These are phyloP conservation scores for Aaosphaeria arxii DNA, from an alignment of 2,329 filamentous ascomycete genomes.

Conservation along the genomic window DNA sequence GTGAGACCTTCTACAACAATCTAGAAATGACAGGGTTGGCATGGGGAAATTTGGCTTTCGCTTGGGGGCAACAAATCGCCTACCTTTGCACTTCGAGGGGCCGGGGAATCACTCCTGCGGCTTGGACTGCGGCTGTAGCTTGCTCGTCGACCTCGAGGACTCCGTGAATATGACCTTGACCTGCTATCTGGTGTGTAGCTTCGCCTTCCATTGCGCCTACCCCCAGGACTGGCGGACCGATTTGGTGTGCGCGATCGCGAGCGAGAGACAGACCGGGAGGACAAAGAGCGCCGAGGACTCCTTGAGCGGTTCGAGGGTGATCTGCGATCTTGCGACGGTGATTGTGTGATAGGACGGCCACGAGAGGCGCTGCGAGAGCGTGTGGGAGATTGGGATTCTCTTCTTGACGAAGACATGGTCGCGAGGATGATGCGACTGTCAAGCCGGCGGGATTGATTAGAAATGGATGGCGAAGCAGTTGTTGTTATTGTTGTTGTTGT, in stretches of 20 bases:
- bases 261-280: conserved; percentile 34
- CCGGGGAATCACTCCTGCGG: conserved; percentile 30
- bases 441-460: no score
- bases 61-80: background rate
- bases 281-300: conserved; percentile 36
- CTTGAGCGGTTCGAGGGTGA: conserved; percentile 21
- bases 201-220: conserved; percentile 35
- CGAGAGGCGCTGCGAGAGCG: conserved; percentile 39
- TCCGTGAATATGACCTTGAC: conserved; percentile 18
- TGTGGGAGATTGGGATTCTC: conserved; percentile 13
- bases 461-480: no score
- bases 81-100: conserved; percentile 39
- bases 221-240: conserved; percentile 8
- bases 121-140: conserved; percentile 33
- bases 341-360: conserved; percentile 37
- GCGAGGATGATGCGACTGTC: no score
- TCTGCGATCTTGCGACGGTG: conserved; percentile 15
- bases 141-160: conserved; percentile 19
- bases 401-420: no score
- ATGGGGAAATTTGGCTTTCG: background rate
- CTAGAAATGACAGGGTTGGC: conserved; percentile 43
- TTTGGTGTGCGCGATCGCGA: conserved; percentile 32
- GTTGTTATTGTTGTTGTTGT: no score
- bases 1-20: conserved; percentile 95
- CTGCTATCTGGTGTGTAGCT: conserved; percentile 28